These are phyloP conservation scores for Phytophthora cactorum DNA, from an alignment of 352 stramenopile genomes.

Conservation along the genomic window DNA sequence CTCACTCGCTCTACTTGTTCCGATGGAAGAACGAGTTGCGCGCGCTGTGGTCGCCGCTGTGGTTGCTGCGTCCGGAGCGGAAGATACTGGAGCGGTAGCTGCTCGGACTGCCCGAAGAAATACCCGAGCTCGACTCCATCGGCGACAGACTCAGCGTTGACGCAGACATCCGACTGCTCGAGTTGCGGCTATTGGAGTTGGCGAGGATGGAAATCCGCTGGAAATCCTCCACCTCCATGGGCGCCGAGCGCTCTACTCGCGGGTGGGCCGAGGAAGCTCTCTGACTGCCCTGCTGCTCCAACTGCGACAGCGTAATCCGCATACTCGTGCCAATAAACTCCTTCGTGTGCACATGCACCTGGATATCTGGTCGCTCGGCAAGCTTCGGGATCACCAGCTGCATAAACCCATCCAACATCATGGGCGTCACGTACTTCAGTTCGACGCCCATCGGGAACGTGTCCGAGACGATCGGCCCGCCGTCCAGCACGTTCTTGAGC, in stretches of 20 bases:
- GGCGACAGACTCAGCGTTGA: constrained; percentile 64
- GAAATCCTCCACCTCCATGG: constrained; percentile 69
- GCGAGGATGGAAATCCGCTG: constrained; percentile 75
- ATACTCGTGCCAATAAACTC: constrained; percentile 92
- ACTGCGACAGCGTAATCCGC: constrained; percentile 82
- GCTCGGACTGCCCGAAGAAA: constrained; percentile 44
- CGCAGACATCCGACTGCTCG: constrained; percentile 50
- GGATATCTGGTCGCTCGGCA: constrained; percentile 80
- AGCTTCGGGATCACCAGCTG: constrained; percentile 90
- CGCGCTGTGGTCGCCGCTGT: constrained; percentile 40
- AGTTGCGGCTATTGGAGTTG: constrained; percentile 40
- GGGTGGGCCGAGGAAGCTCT: constrained; percentile 14
- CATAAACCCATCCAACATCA: constrained; percentile 93
- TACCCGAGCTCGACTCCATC: constrained; percentile 48
- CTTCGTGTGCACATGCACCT: constrained; percentile 90
- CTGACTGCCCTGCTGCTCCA: constrained; percentile 42
- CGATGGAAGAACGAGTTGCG: constrained; percentile 73
- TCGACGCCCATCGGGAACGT: constrained; percentile 90
- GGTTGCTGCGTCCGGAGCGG: constrained; percentile 49
- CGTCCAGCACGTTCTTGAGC: constrained; percentile 90
- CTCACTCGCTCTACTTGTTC: constrained; percentile 43
- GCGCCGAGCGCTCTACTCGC: constrained; percentile 40
- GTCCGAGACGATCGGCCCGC: constrained; percentile 84
- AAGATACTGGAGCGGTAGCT: constrained; percentile 61
- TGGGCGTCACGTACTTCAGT: constrained; percentile 90